Evolutionary conservation across 164 flowering plant species (phyloP).

Genomic region (Akebia trifoliata): DNA sequence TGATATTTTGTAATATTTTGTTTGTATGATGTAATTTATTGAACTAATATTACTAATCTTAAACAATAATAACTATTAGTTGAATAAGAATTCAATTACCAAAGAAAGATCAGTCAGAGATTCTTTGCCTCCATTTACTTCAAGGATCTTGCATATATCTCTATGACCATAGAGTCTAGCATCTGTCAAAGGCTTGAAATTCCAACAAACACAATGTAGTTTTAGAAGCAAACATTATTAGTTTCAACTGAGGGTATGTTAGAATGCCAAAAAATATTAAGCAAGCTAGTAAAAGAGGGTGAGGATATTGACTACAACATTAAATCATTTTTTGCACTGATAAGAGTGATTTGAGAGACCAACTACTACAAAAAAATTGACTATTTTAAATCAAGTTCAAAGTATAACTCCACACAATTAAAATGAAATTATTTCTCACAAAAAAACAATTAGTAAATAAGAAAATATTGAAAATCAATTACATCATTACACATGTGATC

Average conservation of each 20-base stretch:
- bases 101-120: slow-evolving; percentile 30
- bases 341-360: no score
- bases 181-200: slow-evolving; percentile 55
- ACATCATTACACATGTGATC: no score
- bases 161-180: slow-evolving; percentile 57
- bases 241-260: neutral
- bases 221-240: slow-evolving; percentile 1
- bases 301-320: no score
- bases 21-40: neutral
- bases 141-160: slow-evolving; percentile 61
- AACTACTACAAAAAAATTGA: no score
- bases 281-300: no score
- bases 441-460: no score
- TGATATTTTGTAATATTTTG: neutral
- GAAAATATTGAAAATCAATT: no score
- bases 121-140: slow-evolving; percentile 58
- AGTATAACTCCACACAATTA: no score
- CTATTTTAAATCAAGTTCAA: no score
- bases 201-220: slow-evolving; percentile 12
- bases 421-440: no score
- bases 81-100: slow-evolving; percentile 26
- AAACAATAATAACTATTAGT: neutral
- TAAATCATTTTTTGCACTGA: no score
- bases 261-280: neutral
- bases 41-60: neutral